Conservation (phyloP, 768 basidiomycete genomes). For the Tulasnella sp. region DNA sequence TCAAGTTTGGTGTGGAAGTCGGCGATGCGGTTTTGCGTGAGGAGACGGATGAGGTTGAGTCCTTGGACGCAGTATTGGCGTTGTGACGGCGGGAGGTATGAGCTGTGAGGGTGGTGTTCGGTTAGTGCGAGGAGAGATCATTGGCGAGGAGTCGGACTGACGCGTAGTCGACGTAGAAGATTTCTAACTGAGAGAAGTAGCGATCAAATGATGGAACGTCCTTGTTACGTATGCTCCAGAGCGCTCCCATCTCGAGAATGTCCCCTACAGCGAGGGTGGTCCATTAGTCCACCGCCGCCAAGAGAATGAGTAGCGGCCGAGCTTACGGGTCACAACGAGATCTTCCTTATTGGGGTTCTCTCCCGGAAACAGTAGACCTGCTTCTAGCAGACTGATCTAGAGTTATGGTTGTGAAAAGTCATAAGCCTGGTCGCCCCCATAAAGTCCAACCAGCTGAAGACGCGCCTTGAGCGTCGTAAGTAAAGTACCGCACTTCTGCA, state of each 20-base stretch:
- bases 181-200: conserved; percentile 84
- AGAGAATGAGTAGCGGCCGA: neutral
- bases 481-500: conserved; percentile 50
- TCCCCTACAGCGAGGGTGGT: conserved; percentile 46
- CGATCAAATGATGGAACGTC: conserved; percentile 91
- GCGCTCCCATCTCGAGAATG: conserved; percentile 90
- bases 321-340: conserved; percentile 60
- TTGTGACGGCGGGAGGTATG: conserved; percentile 67
- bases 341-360: conserved; percentile 52
- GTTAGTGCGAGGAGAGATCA: neutral
- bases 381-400: conserved; percentile 66
- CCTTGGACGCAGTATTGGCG: conserved; percentile 84
- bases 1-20: conserved; percentile 97
- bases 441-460: neutral
- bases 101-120: conserved; percentile 29
- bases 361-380: conserved; percentile 66
- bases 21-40: conserved; percentile 92
- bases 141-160: conserved; percentile 18
- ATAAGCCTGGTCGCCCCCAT: neutral
- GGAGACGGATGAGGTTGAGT: conserved; percentile 85
- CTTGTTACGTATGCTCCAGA: conserved; percentile 80
- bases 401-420: neutral
- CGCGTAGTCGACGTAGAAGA: conserved; percentile 83
- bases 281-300: neutral
- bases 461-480: conserved; percentile 67